Evolutionary conservation across 148 eudicot species (phyloP), one percentile per base, ranked within the genome.

Genomic region (Chenopodium quinoa): DNA sequence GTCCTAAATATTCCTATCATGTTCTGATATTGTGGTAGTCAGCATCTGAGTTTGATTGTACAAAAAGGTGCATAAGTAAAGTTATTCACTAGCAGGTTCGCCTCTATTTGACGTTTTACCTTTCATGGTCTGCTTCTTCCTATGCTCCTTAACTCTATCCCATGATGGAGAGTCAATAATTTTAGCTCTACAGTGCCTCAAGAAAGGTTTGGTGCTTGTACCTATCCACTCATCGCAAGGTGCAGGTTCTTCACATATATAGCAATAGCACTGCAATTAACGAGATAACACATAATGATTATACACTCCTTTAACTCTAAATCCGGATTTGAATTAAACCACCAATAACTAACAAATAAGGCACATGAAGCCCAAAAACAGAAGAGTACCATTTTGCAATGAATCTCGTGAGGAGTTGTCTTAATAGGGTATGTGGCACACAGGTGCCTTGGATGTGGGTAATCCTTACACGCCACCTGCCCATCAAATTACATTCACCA

Each of bases 211-310:
- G 16, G 7, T 11, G n/a, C 19, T 12, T 23, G n/a, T 37, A 37
- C 7, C 25, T 23, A 60, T 80, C 91, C 91, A 86, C 8, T 23
- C 65, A 20, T 73, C 13, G 72, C 91, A 88, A 47, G 91, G 91
- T 10, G 89, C 89, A 4, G 89, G 83, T 34, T 80, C n/a, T 78
- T 86, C 91, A 78, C 91, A 88, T 1, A 88, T 84, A 66, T 76
- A 88, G 77, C 91, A 86, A 52, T 84, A 84, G 69, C 87, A 84
- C 90, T 88, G 88, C 79, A 76, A 23, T 75, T n/a, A 23, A 68
- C 27, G 23, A 56, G 29, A 27, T 12, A 67, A 68, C 16, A 63
- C 9, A 37, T 58, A 22, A 76, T n/a, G 44, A 4, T 10, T n/a
- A 34, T 22, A 1, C 27, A 37, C 56, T 63, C n/a, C 4, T n/a